phyloP scores from a whole-genome alignment of 108 stramenopile species.

The Nitzschia sp. region DNA sequence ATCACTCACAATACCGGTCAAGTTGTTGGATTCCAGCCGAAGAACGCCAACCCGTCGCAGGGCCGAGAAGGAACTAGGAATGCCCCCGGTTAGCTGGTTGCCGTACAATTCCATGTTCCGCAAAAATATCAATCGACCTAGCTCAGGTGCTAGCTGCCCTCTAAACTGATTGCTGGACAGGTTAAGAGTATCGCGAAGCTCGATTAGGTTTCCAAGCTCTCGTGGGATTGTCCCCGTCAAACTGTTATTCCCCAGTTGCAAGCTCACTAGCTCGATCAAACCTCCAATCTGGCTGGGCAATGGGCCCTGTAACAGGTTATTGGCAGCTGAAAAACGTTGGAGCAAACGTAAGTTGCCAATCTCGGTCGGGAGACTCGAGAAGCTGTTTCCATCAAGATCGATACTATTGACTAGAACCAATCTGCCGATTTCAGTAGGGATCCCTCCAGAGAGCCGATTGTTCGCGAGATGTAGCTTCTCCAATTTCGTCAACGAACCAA shows the following conservation, averaged over 20 bases:
- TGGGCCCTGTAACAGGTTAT: slow-evolving; percentile 38
- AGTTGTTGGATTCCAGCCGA: slow-evolving; percentile 20
- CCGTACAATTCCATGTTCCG: slow-evolving; percentile 11
- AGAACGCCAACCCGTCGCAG: slow-evolving; percentile 5
- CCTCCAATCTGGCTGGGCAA: slow-evolving; percentile 17
- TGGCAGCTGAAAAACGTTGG: slow-evolving; percentile 31
- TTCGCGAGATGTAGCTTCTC: slow-evolving; percentile 23
- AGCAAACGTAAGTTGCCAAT: slow-evolving; percentile 35
- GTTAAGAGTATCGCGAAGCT: slow-evolving; percentile 12
- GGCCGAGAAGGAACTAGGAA: slow-evolving; percentile 18
- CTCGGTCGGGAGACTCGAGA: slow-evolving; percentile 34
- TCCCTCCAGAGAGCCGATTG: slow-evolving; percentile 44
- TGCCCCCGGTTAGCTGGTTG: slow-evolving; percentile 18
- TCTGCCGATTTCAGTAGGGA: slow-evolving; percentile 47
- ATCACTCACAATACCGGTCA: slow-evolving; percentile 12
- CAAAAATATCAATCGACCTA: slow-evolving; percentile 12
- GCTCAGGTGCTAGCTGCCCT: slow-evolving; percentile 15
- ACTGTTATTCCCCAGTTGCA: neutral
- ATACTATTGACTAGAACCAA: slow-evolving; percentile 28
- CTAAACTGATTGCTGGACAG: slow-evolving; percentile 20
- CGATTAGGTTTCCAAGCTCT: slow-evolving; percentile 29
- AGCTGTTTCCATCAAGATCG: slow-evolving; percentile 31
- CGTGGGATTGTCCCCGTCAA: slow-evolving; percentile 35
- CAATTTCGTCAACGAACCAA: slow-evolving; percentile 26
- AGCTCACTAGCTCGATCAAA: neutral